phyloP scores from a whole-genome alignment of 208 protist genomes.

The Wallacemonas sp. region DNA sequence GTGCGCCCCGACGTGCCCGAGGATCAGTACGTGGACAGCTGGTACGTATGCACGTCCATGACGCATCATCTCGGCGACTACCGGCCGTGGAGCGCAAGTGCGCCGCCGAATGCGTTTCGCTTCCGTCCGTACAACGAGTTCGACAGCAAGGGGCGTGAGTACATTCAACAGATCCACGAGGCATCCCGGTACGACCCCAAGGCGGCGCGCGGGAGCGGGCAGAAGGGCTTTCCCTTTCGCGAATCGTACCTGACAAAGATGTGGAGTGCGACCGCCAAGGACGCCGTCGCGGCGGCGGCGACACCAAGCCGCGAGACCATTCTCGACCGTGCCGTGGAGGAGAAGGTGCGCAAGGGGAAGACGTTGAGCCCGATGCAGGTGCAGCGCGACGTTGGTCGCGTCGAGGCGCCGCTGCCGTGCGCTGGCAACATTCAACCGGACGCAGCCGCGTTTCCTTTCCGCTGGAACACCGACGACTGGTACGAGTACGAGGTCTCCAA shows the following conservation, averaged over 20 bases:
- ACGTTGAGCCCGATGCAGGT: slow-evolving; percentile 66
- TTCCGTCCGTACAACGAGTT: slow-evolving; percentile 89
- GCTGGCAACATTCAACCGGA: slow-evolving; percentile 69
- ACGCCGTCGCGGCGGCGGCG: slow-evolving; percentile 18
- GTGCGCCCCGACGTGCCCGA: slow-evolving; percentile 83
- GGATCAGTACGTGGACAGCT: slow-evolving; percentile 91
- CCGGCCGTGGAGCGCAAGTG: slow-evolving; percentile 81
- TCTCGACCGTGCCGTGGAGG: slow-evolving; percentile 64
- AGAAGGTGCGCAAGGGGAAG: slow-evolving; percentile 47
- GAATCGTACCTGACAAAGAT: slow-evolving; percentile 87
- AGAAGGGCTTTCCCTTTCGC: slow-evolving; percentile 78
- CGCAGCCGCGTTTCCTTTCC: slow-evolving; percentile 63
- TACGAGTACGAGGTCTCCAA: slow-evolving; percentile 92
- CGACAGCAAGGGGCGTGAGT: slow-evolving; percentile 82
- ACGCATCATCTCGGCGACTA: slow-evolving; percentile 87
- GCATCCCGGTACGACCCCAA: slow-evolving; percentile 48
- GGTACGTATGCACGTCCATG: slow-evolving; percentile 90
- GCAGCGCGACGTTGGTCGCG: slow-evolving; percentile 79
- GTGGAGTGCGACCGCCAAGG: slow-evolving; percentile 27
- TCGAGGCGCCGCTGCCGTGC: slow-evolving; percentile 62
- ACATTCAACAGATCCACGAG: slow-evolving; percentile 75
- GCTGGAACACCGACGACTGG: slow-evolving; percentile 89
- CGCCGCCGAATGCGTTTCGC: slow-evolving; percentile 79
- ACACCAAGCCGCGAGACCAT: slow-evolving; percentile 62
- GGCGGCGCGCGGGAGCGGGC: slow-evolving; percentile 54